Evolutionary conservation across 2,329 filamentous ascomycete genomes (phyloP).

Genomic region (Escovopsis sp.): DNA sequence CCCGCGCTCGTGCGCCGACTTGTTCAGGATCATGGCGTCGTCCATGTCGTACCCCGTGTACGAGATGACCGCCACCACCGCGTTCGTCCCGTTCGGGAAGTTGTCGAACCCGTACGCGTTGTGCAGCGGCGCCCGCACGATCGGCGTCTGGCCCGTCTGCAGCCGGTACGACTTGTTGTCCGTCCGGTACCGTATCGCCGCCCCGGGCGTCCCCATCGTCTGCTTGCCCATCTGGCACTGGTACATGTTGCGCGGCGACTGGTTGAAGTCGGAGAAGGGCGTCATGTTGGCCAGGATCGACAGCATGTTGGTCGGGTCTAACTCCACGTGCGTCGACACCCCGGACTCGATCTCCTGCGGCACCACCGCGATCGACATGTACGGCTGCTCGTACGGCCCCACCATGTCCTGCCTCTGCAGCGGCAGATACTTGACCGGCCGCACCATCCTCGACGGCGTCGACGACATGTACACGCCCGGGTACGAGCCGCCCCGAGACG

Average conservation of each 20-base stretch:
- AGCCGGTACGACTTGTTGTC: conserved; percentile 95
- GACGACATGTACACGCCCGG: conserved; percentile 92
- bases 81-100: conserved; percentile 92
- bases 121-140: conserved; percentile 82
- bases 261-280: conserved; percentile 96
- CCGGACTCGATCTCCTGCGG: conserved; percentile 77
- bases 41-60: conserved; percentile 99
- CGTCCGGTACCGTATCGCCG: conserved; percentile 69
- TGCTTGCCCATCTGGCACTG: conserved; percentile 99
- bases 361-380: conserved; percentile 94
- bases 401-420: conserved; percentile 76
- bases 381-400: conserved; percentile 89
- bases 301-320: conserved; percentile 87
- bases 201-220: conserved; percentile 92
- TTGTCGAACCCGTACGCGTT: conserved; percentile 96
- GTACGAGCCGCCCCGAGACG: conserved; percentile 83
- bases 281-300: conserved; percentile 98
- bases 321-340: conserved; percentile 84
- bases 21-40: conserved; percentile 99
- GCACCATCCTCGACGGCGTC: conserved; percentile 68
- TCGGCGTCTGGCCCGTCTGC: conserved; percentile 89
- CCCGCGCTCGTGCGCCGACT: conserved; percentile 86
- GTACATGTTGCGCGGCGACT: conserved; percentile 98
- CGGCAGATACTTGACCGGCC: conserved; percentile 83
- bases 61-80: conserved; percentile 91